Base-by-base conservation (phyloP, 768 basidiomycete species). In the Tulasnella sp. region DNA sequence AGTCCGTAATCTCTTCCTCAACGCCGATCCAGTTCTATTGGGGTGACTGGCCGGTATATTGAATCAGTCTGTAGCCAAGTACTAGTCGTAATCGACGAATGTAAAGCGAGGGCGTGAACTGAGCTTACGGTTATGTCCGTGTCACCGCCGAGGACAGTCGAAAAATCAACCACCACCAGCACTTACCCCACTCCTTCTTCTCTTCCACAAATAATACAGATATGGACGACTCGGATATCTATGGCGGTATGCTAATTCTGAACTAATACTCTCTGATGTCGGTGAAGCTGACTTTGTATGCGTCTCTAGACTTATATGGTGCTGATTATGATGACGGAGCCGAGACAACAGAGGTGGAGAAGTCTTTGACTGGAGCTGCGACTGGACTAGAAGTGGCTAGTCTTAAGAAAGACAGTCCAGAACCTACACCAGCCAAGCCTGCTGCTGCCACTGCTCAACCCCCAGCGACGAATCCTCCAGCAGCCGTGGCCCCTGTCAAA, bases 181-280 rank as follows among this genome's bases (percentile, higher is more conserved):
- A 38, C 34, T 15, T 38, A 5, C 34, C 15, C 34, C 15, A 15
- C 15, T 38, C 7, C 34, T 15, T 15, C 15, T 15, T 7, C 34
- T 38, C 5, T 38, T 38, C n/a, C n/a, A n/a, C n/a, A n/a, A 38
- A 7, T 38, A 38, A 38, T 38, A 38, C 34, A 38, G n/a, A n/a
- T n/a, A 59, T 59, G 56, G 56, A 59, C 70, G 87, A 91, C 70
- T 86, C 86, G 72, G 90, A 92, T 70, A 78, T 92, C 54, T 92
- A 92, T 67, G 87, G 88, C 67, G 90, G 90, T 87, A 68, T 59
- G 82, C 61, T 24, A 42, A 27, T 22, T 42, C 57, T 50, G 12
- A 21, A 11, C 45, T 19, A 10, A 21, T 34, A 31, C 19, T 49
- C 19, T 29, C 3, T 25, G 34, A 51, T 53, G 21, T 58, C 3